phyloP scores from a whole-genome alignment of 2,329 filamentous ascomycete species.

The Fusarium sp. region DNA sequence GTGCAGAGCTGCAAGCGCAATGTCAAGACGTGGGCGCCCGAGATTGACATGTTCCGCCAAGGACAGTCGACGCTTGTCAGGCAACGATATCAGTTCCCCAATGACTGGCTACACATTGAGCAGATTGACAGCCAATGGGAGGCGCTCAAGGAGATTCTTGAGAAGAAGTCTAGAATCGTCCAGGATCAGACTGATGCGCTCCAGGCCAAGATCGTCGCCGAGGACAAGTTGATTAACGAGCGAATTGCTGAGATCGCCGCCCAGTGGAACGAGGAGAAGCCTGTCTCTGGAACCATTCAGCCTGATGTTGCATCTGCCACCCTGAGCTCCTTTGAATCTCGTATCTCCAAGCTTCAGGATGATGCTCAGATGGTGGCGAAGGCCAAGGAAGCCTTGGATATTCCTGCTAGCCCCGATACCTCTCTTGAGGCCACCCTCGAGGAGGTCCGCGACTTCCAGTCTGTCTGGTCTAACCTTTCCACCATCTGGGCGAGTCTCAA shows the following conservation, averaged over 20 bases:
- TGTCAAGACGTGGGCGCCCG: constrained; percentile 92
- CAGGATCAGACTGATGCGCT: constrained; percentile 96
- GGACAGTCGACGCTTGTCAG: constrained; percentile 92
- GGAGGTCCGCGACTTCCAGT: constrained; percentile 98
- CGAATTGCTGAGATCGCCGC: constrained; percentile 86
- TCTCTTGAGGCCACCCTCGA: constrained; percentile 89
- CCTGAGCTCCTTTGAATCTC: constrained; percentile 83
- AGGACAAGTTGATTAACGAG: constrained; percentile 90
- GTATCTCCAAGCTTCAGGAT: constrained; percentile 85
- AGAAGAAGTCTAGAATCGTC: constrained; percentile 93
- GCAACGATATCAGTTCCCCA: constrained; percentile 92
- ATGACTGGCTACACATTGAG: constrained; percentile 94
- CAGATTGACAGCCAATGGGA: constrained; percentile 98
- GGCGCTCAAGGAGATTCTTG: constrained; percentile 89
- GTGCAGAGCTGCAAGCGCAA: constrained; percentile 97
- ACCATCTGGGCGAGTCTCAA: constrained; percentile 98
- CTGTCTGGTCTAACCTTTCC: constrained; percentile 94
- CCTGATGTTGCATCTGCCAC: constrained; percentile 89
- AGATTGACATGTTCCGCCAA: constrained; percentile 95
- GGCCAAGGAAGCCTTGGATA: constrained; percentile 95
- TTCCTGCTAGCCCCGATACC: constrained; percentile 83
- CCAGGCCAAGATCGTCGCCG: constrained; percentile 91
- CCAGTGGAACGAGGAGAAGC: constrained; percentile 97
- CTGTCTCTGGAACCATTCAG: constrained; percentile 92
- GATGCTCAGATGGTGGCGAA: constrained; percentile 95